These are phyloP conservation scores for Ogataea naganishii DNA, from an alignment of 805 yeast species.

Conservation along the genomic window DNA sequence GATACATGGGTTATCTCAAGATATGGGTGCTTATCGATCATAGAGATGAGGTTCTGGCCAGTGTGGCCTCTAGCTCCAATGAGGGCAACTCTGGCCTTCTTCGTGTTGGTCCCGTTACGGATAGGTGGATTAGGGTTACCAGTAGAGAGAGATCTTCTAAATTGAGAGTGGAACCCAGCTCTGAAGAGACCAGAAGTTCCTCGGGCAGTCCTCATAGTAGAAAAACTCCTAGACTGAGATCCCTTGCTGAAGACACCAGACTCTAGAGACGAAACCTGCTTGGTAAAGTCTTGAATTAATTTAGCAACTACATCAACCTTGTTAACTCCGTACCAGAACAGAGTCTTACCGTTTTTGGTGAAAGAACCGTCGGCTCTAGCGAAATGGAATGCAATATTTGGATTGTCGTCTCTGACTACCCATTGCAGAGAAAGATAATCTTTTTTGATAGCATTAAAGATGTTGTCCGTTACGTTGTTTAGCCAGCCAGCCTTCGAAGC, in stretches of 20 bases:
- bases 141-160: constrained; percentile 24
- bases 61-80: constrained; percentile 99
- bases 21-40: constrained; percentile 82
- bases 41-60: constrained; percentile 83
- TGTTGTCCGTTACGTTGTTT: constrained; percentile 92
- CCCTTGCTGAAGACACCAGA: constrained; percentile 40
- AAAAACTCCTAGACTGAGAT: constrained; percentile 44
- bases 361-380: constrained; percentile 91
- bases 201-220: constrained; percentile 26
- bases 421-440: constrained; percentile 74
- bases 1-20: constrained; percentile 89
- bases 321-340: constrained; percentile 90
- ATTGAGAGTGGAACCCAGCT: constrained; percentile 11
- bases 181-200: constrained; percentile 13
- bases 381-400: constrained; percentile 87
- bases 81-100: constrained; percentile 71
- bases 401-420: constrained; percentile 85
- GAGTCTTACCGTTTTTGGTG: constrained; percentile 76
- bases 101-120: constrained; percentile 50
- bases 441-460: constrained; percentile 71
- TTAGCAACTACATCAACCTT: constrained; percentile 53
- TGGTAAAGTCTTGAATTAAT: constrained; percentile 50
- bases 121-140: constrained; percentile 67
- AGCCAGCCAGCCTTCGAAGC: constrained; percentile 93
- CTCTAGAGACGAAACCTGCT: constrained; percentile 29